Evolutionary conservation across 1,284 basidiomycete genomes (phyloP), one percentile per base, ranked within the genome.

Genomic region (Pascua guehoae): DNA sequence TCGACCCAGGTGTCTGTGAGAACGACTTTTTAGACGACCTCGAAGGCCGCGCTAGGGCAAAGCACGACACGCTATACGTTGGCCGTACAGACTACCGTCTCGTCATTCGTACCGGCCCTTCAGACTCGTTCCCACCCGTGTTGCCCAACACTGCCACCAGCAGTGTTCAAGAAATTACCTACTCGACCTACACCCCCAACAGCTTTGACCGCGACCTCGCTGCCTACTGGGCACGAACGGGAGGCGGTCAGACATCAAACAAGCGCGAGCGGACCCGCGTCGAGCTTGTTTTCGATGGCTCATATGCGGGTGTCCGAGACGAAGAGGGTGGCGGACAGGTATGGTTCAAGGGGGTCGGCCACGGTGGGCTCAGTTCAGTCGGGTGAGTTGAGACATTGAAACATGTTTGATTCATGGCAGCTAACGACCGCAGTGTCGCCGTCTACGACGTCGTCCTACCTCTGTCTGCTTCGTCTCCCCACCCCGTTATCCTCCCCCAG

Each of bases 401-500:
- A n/a, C 39, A 37, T 37, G 41, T 36, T 42, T 15, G 10, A 32
- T 58, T 45, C 17, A n/a, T 18, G 38, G 8, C 24, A 15, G 43
- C 49, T 58, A 12, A 56, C 36, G 43, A 51, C 37, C 24, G 14
- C 49, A 73, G 74, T 15, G 71, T 78, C 41, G 73, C 72, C 2
- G 76, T 76, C 14, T 78, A 76, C 60, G 76, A 78, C 36, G 67
- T 78, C 11, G 68, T 78, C 8, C 63, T 72, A 4, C 74, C 76
- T 0, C 47, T 68, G 5, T 54, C 70, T 2, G 61, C 68, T 2
- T 53, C 65, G 8, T 64, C 67, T 1, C 64, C 69, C 16, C 70
- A 71, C 51, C 75, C 76, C 4, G 73, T 78, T 9, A 69, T 78
- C n/a, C 68, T 78, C 1, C 76, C 76, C 16, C 76, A 78, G 61